Evolutionary conservation across 2,329 filamentous ascomycete genomes (phyloP).

Genomic region (Colletotrichum somersetense): DNA sequence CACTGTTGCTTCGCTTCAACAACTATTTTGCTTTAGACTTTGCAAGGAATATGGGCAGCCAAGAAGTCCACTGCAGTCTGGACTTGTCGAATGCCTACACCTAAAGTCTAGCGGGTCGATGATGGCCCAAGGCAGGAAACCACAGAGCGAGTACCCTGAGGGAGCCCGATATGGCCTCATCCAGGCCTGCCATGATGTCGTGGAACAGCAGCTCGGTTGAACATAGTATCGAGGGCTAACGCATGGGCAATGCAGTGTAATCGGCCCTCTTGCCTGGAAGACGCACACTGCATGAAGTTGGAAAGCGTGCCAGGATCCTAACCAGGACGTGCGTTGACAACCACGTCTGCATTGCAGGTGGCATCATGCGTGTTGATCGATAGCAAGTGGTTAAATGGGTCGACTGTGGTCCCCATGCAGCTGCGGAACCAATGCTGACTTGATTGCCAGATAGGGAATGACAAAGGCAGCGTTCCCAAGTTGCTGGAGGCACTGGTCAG

Average conservation of each 20-base stretch:
- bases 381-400: conserved; percentile 5
- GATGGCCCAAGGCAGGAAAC: conserved; percentile 9
- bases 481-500: conserved; percentile 10
- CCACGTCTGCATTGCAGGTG: conserved; percentile 16
- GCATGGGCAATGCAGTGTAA: conserved; percentile 28
- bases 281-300: background rate
- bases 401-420: background rate
- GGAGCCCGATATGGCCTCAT: conserved; percentile 7
- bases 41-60: background rate
- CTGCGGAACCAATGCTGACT: background rate
- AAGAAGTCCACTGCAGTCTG: conserved; percentile 6
- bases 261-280: conserved; percentile 12
- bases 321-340: conserved; percentile 7
- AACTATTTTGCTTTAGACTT: background rate
- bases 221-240: conserved; percentile 21
- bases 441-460: conserved; percentile 3
- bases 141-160: background rate
- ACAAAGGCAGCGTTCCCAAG: conserved; percentile 15
- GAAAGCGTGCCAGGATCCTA: conserved; percentile 1
- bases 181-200: conserved; percentile 25
- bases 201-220: conserved; percentile 12
- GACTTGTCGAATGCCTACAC: background rate
- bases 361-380: conserved; percentile 3
- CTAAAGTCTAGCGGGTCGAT: background rate
- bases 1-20: background rate